phyloP scores from a whole-genome alignment of 441 rosid genomes.

The Sinapis alba region DNA sequence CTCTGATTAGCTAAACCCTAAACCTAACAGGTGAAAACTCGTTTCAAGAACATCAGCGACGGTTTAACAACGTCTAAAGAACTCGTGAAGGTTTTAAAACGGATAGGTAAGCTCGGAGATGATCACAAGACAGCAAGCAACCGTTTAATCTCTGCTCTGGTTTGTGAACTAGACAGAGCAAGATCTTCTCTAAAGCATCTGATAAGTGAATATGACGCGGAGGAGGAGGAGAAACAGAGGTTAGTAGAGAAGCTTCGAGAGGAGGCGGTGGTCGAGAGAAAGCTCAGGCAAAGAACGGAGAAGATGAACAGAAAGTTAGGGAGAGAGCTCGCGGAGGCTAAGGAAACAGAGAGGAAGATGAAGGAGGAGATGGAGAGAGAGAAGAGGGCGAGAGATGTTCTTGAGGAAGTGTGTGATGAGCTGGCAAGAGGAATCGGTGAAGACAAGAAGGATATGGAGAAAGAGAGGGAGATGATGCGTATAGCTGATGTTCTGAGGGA shows the following conservation, averaged over 20 bases:
- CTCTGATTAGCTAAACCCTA: background rate
- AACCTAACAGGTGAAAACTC: constrained; percentile 27
- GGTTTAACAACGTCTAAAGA: constrained; percentile 76
- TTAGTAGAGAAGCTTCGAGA: constrained; percentile 63
- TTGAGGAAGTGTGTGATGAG: constrained; percentile 89
- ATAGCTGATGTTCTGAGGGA: constrained; percentile 87
- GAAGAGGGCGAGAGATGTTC: constrained; percentile 80
- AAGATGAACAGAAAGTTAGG: constrained; percentile 84
- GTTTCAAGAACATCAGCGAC: constrained; percentile 60
- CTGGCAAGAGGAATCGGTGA: constrained; percentile 73
- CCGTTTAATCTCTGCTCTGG: constrained; percentile 67
- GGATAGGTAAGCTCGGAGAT: constrained; percentile 60
- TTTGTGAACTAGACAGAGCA: constrained; percentile 64
- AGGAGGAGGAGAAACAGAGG: constrained; percentile 62
- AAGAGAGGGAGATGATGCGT: constrained; percentile 94
- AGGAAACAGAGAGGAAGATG: constrained; percentile 46
- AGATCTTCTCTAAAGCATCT: constrained; percentile 54
- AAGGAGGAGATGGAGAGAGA: constrained; percentile 68
- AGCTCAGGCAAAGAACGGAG: constrained; percentile 68
- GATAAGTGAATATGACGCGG: constrained; percentile 48
- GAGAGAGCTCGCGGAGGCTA: constrained; percentile 65
- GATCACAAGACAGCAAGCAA: constrained; percentile 47
- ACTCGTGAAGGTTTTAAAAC: constrained; percentile 68
- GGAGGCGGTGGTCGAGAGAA: constrained; percentile 74
- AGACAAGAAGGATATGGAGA: constrained; percentile 78